Base-by-base conservation (phyloP, 1,139 yeast genomes). In the Zhuliangozyma parablackwelliae region DNA sequence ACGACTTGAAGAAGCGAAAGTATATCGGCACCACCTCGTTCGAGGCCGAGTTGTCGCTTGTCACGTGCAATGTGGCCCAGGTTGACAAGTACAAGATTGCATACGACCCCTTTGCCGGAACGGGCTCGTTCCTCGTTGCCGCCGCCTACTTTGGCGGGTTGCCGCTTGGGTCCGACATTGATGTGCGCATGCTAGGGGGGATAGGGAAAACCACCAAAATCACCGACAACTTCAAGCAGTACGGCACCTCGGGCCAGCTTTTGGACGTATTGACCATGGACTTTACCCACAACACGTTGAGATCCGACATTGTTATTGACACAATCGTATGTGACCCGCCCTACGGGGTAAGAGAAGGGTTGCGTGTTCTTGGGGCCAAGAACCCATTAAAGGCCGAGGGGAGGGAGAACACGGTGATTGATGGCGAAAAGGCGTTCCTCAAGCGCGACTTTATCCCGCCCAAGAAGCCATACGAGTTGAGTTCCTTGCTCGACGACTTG, bases 261-360 rank as follows among this genome's bases (percentile, higher is more conserved):
- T 57, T 89, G 35, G 98, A 90, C 57, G 82, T 84, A 0, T 53
- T 88, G 50, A 82, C 95, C 10, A 87, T 92, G 95, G 99, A 92
- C 60, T 92, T 92, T 58, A 92, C 97, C 5, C 90, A 92, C 55
- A 85, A 85, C 57, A 83, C 96, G 3, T 66, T 94, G 38, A 72
- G 97, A 44, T 43, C 59, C 1, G 70, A 74, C 48, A 63, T 92
- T 31, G 59, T 54, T 28, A 72, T 94, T 12, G 96, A 92, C 51
- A 75, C 89, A 1, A 89, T 92, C 10, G 78, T 92, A 2, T 90
- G 97, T 55, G 99, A 92, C 59, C 98, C 98, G 1, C 99, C 99
- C 0, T 92, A 92, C 57, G 99, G 98, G 2, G 95, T 92, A 1
- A 72, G 99, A 50, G 99, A 94, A 57, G 96, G 97, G 1, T 75